Base-by-base conservation (phyloP, 495 filamentous ascomycete species). In the Gamarada debralockiae region DNA sequence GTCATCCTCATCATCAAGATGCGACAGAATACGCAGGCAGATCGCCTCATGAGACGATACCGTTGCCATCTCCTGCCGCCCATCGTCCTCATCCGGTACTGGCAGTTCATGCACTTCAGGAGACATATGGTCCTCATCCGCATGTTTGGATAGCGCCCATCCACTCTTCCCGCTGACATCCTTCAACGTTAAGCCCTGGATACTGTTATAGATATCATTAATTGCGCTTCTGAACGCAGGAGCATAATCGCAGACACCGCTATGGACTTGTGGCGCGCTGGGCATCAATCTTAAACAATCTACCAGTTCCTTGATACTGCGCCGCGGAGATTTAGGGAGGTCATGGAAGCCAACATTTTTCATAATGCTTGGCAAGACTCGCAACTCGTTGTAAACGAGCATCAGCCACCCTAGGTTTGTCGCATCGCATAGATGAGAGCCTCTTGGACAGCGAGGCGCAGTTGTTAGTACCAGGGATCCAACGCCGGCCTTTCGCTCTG, bases 331-430 rank as follows among this genome's bases (percentile, higher is more conserved):
- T 27, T 9, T 42, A n/a, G 51, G 31, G 13, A 45, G 38, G 21
- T 53, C 18, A 17, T 48, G 50, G 23, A 61, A 54, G 21, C 62
- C 43, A 21, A 63, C 53, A 23, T 51, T 46, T 14, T 49, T 57
- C 14, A 59, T 56, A 8, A 59, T 49, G 12, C 40, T 47, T 1
- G 59, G 43, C 1, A 74, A 56, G 7, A 74, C 49, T 21, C 58
- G 56, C 3, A 72, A 48, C 36, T 71, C 66, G 54, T 66, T 65
- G 50, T 63, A 67, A 8, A 65, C 57, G 8, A 69, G 61, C 66
- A 74, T 66, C 34, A 70, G 52, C 70, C 70, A 74, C 12, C 71
- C 71, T 0, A 74, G 58, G 51, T 74, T 74, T 21, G 61, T 62
- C 0, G 68, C 67, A 52, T 74, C 71, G 53, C 71, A 74, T 39